Evolutionary conservation across 331 rosid species (phyloP), one percentile per base, ranked within the genome.

Genomic region (Erythrophleum ivorense): DNA sequence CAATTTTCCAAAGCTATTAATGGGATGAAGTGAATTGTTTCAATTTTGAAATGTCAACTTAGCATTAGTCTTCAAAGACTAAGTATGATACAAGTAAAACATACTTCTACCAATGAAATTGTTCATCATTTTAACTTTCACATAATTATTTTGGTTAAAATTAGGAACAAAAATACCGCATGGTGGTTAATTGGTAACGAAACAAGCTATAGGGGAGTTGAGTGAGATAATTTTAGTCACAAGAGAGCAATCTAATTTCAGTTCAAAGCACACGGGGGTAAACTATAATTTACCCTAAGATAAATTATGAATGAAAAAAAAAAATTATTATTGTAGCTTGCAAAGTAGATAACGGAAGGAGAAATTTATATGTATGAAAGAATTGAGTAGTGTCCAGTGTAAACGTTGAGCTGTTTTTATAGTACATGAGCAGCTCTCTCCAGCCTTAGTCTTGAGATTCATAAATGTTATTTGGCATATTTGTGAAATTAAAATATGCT

Each of bases 361-460:
- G 49, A 19, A 79, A 62, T 72, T 40, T 80, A 33, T 12, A 46
- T 48, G 52, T 50, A 16, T 33, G 18, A 40, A 69, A 55, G 40
- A 69, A 15, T 79, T 45, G 29, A 48, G 82, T 16, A 7, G 77
- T 50, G 63, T 34, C 36, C 1, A 18, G 14, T 62, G 58, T 74
- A 55, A 49, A 19, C 41, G 40, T 54, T 78, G 24, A 21, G 49
- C 67, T 62, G 50, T 43, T 57, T 19, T 21, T 21, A 21, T 9
- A 38, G 36, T 31, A 57, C 62, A 46, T 52, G 33, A 45, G 21
- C 71, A 41, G 34, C 46, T 60, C 46, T 16, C 60, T 38, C 73
- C 73, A 40, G 73, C 73, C 46, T 40, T 66, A 38, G n/a, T 66
- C 72, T 66, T 15, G 72, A 66, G 72, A 64, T 64, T 21, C 45